These are phyloP conservation scores for Hygrophorus pudorinus DNA, from an alignment of 768 basidiomycete genomes.

Conservation along the genomic window DNA sequence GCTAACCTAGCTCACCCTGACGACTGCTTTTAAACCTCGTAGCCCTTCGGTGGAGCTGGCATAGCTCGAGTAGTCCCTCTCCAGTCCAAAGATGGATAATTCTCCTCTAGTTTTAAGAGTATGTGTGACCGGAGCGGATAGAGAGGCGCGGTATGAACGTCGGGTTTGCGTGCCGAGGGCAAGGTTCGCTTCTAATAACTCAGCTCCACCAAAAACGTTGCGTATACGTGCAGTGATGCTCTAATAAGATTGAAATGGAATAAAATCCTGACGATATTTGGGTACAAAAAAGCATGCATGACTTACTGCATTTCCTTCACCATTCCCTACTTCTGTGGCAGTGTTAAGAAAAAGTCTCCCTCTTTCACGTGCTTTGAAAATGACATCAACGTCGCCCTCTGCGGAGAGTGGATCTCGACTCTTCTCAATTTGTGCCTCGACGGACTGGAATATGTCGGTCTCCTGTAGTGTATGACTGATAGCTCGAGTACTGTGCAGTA, in stretches of 20 bases:
- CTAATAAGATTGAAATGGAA: conserved; percentile 28
- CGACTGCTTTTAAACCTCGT: conserved; percentile 52
- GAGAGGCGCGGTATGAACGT: conserved; percentile 65
- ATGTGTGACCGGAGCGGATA: conserved; percentile 51
- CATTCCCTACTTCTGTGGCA: conserved; percentile 86
- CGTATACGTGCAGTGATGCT: conserved; percentile 72
- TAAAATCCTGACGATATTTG: neutral
- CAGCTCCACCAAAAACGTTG: conserved; percentile 89
- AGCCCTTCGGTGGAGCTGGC: conserved; percentile 62
- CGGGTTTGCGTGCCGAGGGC: conserved; percentile 84
- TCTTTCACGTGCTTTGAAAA: conserved; percentile 69
- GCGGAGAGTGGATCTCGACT: conserved; percentile 43
- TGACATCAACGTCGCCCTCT: conserved; percentile 63
- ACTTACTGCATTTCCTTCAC: conserved; percentile 87
- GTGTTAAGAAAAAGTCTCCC: conserved; percentile 71
- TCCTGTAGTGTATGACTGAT: conserved; percentile 57
- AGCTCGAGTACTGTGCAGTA: conserved; percentile 58
- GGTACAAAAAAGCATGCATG: conserved; percentile 1
- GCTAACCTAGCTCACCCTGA: conserved; percentile 68
- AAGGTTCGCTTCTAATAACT: conserved; percentile 74
- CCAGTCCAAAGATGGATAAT: conserved; percentile 58
- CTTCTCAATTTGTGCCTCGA: conserved; percentile 55
- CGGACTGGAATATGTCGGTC: conserved; percentile 67
- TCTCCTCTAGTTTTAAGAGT: conserved; percentile 62
- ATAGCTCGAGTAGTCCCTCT: conserved; percentile 72